phyloP scores from a whole-genome alignment of 352 stramenopile genomes.

The Blastocystis sp. region DNA sequence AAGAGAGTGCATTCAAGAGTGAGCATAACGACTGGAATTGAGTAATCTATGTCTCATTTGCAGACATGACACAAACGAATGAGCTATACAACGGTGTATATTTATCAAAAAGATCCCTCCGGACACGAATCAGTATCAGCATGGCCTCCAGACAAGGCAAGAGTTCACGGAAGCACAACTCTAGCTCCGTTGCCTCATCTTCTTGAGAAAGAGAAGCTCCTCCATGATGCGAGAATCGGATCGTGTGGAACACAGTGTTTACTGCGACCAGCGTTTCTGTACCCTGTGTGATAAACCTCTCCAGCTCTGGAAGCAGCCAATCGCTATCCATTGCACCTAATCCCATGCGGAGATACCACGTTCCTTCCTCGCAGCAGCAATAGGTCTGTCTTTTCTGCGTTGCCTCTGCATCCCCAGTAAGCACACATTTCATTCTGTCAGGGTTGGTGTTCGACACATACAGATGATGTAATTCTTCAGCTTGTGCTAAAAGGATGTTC shows the following conservation, averaged over 20 bases:
- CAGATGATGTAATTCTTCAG: neutral
- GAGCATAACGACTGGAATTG: slow-evolving; percentile 35
- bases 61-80: neutral
- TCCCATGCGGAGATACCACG: neutral
- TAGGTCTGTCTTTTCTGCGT: neutral
- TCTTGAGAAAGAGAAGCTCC: neutral
- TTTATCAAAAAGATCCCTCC: slow-evolving; percentile 47
- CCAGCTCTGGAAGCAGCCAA: slow-evolving; percentile 49
- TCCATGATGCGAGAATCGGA: neutral
- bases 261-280: neutral
- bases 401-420: neutral
- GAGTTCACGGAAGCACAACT: neutral
- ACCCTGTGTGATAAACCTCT: neutral
- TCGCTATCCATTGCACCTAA: neutral
- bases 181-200: neutral
- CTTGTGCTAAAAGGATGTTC: neutral
- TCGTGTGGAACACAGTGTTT: slow-evolving; percentile 18
- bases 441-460: neutral
- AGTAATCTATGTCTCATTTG: neutral
- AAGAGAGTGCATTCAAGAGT: neutral
- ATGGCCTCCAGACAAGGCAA: neutral
- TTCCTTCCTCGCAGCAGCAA: neutral
- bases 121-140: neutral
- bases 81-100: slow-evolving; percentile 44
- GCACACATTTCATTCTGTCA: neutral